Conservation (phyloP, 1,284 basidiomycete genomes). For the Leccinum variabile region DNA sequence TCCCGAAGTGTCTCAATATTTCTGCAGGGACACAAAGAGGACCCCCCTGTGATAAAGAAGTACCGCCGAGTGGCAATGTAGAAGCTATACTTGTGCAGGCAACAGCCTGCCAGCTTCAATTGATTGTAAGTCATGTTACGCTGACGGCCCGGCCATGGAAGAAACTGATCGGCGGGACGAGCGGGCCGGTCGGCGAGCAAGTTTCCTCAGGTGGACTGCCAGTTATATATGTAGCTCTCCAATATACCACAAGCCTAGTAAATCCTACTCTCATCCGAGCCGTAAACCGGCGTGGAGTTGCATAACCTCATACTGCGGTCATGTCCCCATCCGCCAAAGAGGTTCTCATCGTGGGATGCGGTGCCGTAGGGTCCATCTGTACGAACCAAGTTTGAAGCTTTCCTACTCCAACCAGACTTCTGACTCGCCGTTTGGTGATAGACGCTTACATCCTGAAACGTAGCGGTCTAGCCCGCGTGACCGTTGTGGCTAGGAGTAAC, state of each 20-base stretch:
- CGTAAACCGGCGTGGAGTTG: not conserved
- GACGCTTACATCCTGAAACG: slow-evolving; percentile 65
- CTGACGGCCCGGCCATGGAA: not conserved
- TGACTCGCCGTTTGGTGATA: slow-evolving; percentile 24
- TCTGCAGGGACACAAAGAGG: no score
- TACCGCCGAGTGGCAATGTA: no score
- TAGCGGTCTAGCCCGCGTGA: slow-evolving; percentile 65
- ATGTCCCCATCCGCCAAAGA: slow-evolving; percentile 39
- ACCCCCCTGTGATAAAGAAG: no score
- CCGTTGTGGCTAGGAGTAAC: slow-evolving; percentile 74
- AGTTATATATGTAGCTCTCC: not conserved
- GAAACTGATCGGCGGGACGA: not conserved
- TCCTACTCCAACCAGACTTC: not conserved
- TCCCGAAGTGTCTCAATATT: no score
- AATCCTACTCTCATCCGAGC: no score
- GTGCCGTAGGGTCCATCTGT: slow-evolving; percentile 61
- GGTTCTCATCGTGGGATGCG: slow-evolving; percentile 56
- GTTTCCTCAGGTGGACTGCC: not conserved
- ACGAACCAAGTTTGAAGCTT: slow-evolving; percentile 16
- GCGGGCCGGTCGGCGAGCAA: not conserved
- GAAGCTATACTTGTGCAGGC: not conserved
- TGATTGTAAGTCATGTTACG: not conserved
- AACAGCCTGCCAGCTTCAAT: no score
- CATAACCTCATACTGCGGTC: not conserved
- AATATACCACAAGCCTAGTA: no score